phyloP scores from a whole-genome alignment of 2,329 filamentous ascomycete species.

The Triangularia verruculosa region DNA sequence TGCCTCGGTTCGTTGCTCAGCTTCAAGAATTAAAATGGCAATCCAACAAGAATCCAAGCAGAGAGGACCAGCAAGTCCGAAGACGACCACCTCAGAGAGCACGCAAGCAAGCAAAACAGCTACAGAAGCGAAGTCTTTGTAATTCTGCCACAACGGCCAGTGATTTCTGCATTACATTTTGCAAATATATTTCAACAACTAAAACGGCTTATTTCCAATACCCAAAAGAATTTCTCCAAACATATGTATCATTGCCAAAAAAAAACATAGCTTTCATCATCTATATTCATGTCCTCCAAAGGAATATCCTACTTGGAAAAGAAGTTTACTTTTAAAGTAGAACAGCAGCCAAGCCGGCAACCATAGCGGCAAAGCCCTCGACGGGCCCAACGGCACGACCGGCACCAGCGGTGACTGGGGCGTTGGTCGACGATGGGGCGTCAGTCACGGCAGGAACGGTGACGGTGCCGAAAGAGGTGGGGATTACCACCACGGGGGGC shows the following conservation, averaged over 20 bases:
- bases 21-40: background rate
- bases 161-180: background rate
- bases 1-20: background rate
- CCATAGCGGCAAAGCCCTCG: constrained; percentile 17
- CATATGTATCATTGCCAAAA: background rate
- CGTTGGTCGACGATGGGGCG: constrained; percentile 7
- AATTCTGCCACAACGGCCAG: background rate
- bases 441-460: constrained; percentile 3
- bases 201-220: background rate
- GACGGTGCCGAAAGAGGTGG: constrained; percentile 14
- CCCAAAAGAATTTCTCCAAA: background rate
- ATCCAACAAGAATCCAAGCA: background rate
- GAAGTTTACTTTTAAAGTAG: constrained; percentile 20
- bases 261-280: background rate
- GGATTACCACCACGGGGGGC: background rate
- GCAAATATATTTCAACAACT: background rate
- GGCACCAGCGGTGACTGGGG: constrained; percentile 22
- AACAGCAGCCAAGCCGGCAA: constrained; percentile 23
- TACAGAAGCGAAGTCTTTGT: background rate
- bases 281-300: background rate
- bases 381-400: constrained; percentile 20
- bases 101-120: background rate
- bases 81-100: background rate
- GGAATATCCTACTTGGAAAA: background rate
- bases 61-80: no score